These are phyloP conservation scores for Agrocybe pediades DNA, from an alignment of 768 basidiomycete genomes.

Conservation along the genomic window DNA sequence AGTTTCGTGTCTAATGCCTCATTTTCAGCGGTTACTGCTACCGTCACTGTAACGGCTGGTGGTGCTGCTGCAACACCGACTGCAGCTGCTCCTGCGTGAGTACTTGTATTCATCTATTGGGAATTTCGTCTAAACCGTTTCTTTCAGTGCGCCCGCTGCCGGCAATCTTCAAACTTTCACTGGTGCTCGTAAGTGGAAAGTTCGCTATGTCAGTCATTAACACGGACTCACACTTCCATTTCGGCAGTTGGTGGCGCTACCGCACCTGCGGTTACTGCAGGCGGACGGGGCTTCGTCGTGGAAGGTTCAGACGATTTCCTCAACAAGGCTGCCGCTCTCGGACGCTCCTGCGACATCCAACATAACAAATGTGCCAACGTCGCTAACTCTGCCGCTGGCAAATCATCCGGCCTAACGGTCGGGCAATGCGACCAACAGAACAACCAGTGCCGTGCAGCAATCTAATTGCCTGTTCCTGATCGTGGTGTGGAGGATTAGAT, in stretches of 20 bases:
- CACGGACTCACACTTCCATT: background rate
- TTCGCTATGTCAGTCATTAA: background rate
- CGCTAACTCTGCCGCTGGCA: constrained; percentile 46
- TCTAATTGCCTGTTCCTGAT: constrained; percentile 7
- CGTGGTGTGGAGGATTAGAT: background rate
- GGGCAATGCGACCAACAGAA: constrained; percentile 40
- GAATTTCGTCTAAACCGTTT: background rate
- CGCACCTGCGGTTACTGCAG: constrained; percentile 45
- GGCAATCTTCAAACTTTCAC: constrained; percentile 55
- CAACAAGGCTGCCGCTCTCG: constrained; percentile 48
- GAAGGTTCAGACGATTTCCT: constrained; percentile 47
- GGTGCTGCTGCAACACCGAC: constrained; percentile 14
- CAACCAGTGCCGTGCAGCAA: constrained; percentile 30
- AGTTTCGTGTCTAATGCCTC: background rate
- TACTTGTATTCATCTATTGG: background rate
- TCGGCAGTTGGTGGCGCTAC: constrained; percentile 40
- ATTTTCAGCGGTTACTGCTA: constrained; percentile 21
- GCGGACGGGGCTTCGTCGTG: constrained; percentile 52
- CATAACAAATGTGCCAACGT: constrained; percentile 56
- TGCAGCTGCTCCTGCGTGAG: constrained; percentile 16
- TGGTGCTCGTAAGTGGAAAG: constrained; percentile 38
- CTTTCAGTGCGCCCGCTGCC: constrained; percentile 9
- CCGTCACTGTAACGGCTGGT: constrained; percentile 22
- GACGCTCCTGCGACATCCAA: constrained; percentile 60
- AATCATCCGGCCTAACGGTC: constrained; percentile 37